A percentile compares a stretch with the other conserved stretches of the same genome.
Conservation (phyloP, 2,329 filamentous ascomycete species). For the Ascocoryne sarcoides region DNA sequence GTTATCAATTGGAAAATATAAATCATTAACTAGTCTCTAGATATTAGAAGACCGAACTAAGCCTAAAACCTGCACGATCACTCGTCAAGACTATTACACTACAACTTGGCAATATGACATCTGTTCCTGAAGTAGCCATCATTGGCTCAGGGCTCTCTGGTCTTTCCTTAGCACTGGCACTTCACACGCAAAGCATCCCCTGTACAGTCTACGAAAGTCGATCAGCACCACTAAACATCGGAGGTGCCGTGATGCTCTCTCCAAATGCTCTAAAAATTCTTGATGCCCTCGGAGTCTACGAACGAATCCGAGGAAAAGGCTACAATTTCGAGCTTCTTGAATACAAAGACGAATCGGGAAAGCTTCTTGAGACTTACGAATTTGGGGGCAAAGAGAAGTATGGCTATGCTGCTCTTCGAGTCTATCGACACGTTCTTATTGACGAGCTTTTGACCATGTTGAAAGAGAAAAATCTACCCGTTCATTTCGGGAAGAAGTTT, state of each 20-base stretch:
- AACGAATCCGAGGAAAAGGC: conserved; percentile 34
- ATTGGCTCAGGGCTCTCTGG: conserved; percentile 42
- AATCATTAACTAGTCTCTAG: too few species aligned
- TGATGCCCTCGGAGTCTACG: conserved; percentile 40
- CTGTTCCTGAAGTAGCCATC: conserved; percentile 30
- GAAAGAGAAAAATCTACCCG: conserved; percentile 31
- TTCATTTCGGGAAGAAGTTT: conserved; percentile 42
- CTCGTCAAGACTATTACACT: too few species aligned
- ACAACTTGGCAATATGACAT: too few species aligned
- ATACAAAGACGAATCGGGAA: conserved; percentile 33
- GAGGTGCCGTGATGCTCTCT: conserved; percentile 50
- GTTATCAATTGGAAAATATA: too few species aligned
- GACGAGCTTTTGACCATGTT: conserved; percentile 37
- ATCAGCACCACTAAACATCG: conserved; percentile 35
- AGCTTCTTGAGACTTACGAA: conserved; percentile 34
- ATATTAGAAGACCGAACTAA: too few species aligned
- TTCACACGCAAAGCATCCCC: conserved; percentile 42
- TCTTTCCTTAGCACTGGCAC: conserved; percentile 44
- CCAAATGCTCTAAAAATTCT: conserved; percentile 49
- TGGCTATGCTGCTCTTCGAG: conserved; percentile 43
- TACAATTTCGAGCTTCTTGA: conserved; percentile 44
- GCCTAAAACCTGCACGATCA: too few species aligned
- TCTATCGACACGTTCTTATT: conserved; percentile 45
- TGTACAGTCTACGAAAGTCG: conserved; percentile 44
- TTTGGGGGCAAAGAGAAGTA: conserved; percentile 40